A percentile compares a stretch with the other conserved stretches of the same genome.
Evolutionary conservation across 148 eudicot species (phyloP).

Genomic region (Amaranthus cruentus): DNA sequence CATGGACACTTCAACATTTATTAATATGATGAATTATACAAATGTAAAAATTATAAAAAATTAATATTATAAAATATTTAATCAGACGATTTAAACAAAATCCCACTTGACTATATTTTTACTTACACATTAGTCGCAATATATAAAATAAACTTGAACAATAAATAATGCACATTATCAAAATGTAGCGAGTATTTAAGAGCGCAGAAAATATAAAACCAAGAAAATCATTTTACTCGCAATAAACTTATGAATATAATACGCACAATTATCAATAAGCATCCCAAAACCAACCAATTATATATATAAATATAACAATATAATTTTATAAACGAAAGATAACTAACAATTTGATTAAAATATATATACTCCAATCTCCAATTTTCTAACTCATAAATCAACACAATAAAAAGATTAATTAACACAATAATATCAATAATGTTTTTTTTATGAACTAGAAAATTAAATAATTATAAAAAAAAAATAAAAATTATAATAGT

Average conservation of each 20-base stretch:
- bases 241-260: neutral
- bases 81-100: no score
- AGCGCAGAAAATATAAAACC: no score
- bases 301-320: neutral
- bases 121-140: no score
- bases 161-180: no score
- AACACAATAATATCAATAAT: neutral
- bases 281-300: neutral
- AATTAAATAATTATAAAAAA: neutral
- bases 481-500: neutral
- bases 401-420: neutral
- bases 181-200: no score
- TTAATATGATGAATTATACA: no score
- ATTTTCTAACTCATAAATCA: neutral
- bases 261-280: neutral
- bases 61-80: no score
- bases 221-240: no score
- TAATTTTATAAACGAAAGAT: neutral
- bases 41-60: no score
- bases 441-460: neutral
- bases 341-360: constrained; percentile 3
- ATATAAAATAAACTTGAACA: no score
- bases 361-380: neutral
- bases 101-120: no score
- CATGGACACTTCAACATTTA: no score